Conservation (phyloP, 768 basidiomycete species). For the Hypsizygus marmoreus region DNA sequence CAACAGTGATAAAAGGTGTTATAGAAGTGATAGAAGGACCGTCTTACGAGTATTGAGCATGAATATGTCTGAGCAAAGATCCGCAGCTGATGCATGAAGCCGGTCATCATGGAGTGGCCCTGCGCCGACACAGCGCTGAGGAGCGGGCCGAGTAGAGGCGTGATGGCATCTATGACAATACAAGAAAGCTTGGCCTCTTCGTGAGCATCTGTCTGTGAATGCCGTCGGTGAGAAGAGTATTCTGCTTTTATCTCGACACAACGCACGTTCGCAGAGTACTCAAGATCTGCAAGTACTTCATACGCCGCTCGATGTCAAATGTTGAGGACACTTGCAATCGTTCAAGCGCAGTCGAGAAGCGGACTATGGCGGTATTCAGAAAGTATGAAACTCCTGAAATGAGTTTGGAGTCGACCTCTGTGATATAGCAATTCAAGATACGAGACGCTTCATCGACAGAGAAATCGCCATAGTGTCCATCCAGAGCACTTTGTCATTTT, state of each 20-base stretch:
- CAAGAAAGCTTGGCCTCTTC: conserved; percentile 33
- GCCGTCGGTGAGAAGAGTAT: not conserved
- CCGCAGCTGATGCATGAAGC: conserved; percentile 68
- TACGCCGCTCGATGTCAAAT: conserved; percentile 57
- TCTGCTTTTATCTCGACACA: no score
- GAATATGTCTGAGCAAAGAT: conserved; percentile 43
- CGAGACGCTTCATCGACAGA: conserved; percentile 47
- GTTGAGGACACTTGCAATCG: conserved; percentile 60
- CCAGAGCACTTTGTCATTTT: conserved; percentile 56
- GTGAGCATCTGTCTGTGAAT: conserved; percentile 13
- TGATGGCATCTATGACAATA: conserved; percentile 67
- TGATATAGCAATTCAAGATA: conserved; percentile 33
- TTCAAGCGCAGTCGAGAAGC: conserved; percentile 43
- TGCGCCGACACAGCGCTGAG: conserved; percentile 69
- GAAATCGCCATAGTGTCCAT: conserved; percentile 76
- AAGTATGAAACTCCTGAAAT: no score
- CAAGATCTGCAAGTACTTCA: conserved; percentile 48
- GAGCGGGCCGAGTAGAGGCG: conserved; percentile 61
- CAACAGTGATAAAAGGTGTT: conserved; percentile 1
- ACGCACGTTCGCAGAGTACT: conserved; percentile 25
- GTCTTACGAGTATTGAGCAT: conserved; percentile 56
- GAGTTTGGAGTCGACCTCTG: conserved; percentile 19
- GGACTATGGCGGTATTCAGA: no score
- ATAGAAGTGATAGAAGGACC: conserved; percentile 15
- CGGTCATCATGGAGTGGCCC: conserved; percentile 75